Conservation (phyloP, 495 filamentous ascomycete genomes). For the Neurospora discreta region DNA sequence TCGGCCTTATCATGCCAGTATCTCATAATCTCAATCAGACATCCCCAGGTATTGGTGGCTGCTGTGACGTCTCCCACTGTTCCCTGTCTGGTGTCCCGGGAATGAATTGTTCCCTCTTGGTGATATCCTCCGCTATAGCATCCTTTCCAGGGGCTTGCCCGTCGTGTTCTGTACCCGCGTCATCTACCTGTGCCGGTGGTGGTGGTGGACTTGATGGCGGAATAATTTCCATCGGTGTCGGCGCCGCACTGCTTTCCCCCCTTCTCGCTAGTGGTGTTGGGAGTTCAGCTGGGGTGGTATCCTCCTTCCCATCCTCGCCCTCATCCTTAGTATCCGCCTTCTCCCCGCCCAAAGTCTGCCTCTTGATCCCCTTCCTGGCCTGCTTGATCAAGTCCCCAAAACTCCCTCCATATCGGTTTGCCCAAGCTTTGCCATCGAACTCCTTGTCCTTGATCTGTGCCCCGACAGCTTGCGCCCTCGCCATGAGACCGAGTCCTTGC, state of each 20-base stretch:
- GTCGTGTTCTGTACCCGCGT: background rate
- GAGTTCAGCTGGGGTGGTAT: background rate
- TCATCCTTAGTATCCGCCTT: background rate
- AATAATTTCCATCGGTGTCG: background rate
- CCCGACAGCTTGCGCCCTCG: constrained; percentile 18
- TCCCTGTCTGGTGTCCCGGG: background rate
- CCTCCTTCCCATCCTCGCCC: background rate
- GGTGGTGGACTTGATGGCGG: background rate
- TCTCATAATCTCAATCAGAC: no score
- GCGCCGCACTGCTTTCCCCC: background rate
- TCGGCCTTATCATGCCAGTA: no score
- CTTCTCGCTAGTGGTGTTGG: background rate
- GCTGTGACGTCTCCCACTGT: background rate
- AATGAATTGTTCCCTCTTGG: background rate
- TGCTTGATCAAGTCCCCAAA: constrained; percentile 68
- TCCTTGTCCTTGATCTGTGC: constrained; percentile 59
- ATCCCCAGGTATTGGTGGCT: background rate
- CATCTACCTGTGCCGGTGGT: background rate
- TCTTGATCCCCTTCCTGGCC: constrained; percentile 32
- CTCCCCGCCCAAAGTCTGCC: background rate
- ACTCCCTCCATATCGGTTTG: constrained; percentile 53
- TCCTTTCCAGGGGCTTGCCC: background rate
- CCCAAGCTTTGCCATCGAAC: constrained; percentile 73
- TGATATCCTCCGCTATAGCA: background rate
- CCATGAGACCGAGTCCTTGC: constrained; percentile 1